Percentiles rank a stretch among this genome's conserved stretches.
These are phyloP conservation scores for Cryptococcus floricola DNA, from an alignment of 1,284 basidiomycete genomes.

Conservation along the genomic window DNA sequence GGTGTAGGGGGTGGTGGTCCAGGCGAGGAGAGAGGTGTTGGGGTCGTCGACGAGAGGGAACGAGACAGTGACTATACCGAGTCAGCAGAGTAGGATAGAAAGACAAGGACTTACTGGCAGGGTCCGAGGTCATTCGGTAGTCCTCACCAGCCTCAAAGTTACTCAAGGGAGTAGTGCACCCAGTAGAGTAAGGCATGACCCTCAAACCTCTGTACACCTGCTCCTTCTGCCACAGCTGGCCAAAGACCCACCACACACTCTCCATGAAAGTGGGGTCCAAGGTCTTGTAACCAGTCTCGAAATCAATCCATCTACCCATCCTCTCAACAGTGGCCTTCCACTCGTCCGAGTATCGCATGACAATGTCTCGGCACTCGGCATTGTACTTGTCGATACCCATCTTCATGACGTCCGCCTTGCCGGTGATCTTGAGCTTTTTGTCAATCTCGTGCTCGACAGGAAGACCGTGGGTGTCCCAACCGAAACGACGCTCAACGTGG, in stretches of 20 bases:
- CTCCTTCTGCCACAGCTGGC: slow-evolving; percentile 85
- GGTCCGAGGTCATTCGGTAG: slow-evolving; percentile 93
- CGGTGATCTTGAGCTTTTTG: slow-evolving; percentile 88
- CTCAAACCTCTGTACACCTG: slow-evolving; percentile 89
- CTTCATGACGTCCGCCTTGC: slow-evolving; percentile 87
- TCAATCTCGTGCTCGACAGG: slow-evolving; percentile 99
- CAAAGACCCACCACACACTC: slow-evolving; percentile 99
- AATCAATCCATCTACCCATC: slow-evolving; percentile 99
- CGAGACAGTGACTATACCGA: slow-evolving; percentile 69
- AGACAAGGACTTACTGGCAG: slow-evolving; percentile 61
- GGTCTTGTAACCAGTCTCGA: slow-evolving; percentile 99
- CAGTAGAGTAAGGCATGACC: slow-evolving; percentile 99
- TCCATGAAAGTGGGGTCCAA: slow-evolving; percentile 95
- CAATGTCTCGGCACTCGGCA: slow-evolving; percentile 91
- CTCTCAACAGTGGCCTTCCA: slow-evolving; percentile 94
- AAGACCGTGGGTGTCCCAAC: slow-evolving; percentile 99
- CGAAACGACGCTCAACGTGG: slow-evolving; percentile 93
- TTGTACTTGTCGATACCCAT: slow-evolving; percentile 99
- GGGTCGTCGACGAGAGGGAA: slow-evolving; percentile 94
- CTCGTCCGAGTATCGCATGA: slow-evolving; percentile 93
- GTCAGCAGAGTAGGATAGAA: slow-evolving; percentile 1
- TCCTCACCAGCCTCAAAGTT: slow-evolving; percentile 96
- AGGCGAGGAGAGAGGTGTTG: slow-evolving; percentile 84
- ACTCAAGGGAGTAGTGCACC: slow-evolving; percentile 90
- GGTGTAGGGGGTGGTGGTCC: slow-evolving; percentile 99